Evolutionary conservation across 345 rosid species (phyloP).

Genomic region (Erysimum cheiranthoides): DNA sequence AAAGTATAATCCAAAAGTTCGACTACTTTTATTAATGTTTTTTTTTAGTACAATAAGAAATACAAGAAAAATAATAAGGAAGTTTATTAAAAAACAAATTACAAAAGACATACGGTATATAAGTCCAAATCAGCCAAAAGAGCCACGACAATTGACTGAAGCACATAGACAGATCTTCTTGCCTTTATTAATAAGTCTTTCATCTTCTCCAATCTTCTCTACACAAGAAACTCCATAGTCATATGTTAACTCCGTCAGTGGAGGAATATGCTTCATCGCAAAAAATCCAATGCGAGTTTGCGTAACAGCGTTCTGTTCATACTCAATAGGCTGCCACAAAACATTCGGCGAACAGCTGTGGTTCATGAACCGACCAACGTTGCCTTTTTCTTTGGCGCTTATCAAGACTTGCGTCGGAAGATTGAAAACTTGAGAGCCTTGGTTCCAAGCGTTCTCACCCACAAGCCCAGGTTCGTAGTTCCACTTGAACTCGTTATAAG

Average conservation of each 20-base stretch:
- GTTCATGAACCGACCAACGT: conserved; percentile 84
- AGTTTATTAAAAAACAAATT: neutral
- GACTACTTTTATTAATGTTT: neutral
- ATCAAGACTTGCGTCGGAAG: conserved; percentile 60
- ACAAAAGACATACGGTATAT: too few relatives aligned
- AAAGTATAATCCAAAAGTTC: neutral
- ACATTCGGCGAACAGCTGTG: conserved; percentile 78
- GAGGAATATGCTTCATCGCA: conserved; percentile 55
- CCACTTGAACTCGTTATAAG: conserved; percentile 29
- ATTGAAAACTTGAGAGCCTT: conserved; percentile 32
- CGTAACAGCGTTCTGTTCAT: conserved; percentile 22
- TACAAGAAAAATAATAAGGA: neutral
- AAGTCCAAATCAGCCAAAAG: conserved; percentile 38
- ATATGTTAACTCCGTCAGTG: conserved; percentile 58
- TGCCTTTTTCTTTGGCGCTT: conserved; percentile 60
- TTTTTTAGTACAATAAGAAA: neutral
- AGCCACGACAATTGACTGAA: conserved; percentile 55
- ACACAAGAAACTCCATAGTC: conserved; percentile 49
- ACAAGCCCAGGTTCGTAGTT: conserved; percentile 32
- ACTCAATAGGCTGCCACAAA: conserved; percentile 71
- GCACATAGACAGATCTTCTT: conserved; percentile 64
- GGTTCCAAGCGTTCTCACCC: conserved; percentile 32
- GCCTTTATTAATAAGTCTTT: conserved; percentile 27
- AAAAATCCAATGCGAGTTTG: conserved; percentile 46
- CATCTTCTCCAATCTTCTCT: conserved; percentile 25